Conservation (phyloP, 495 filamentous ascomycete genomes). For the Aspergillus panamensis region DNA sequence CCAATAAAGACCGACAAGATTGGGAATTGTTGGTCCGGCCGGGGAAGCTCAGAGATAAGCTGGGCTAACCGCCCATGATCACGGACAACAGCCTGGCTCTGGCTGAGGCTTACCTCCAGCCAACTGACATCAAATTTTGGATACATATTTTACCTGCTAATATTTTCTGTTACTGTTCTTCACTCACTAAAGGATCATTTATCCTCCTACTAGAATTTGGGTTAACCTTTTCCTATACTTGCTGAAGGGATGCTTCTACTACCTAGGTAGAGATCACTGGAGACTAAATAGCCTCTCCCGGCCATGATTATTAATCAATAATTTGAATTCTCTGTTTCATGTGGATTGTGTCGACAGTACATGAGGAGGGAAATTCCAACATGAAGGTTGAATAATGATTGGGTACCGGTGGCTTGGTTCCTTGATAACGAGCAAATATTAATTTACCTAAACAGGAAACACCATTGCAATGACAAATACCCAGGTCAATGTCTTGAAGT, state of each 20-base stretch:
- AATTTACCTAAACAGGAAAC: too few relatives aligned
- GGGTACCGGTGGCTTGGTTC: background rate
- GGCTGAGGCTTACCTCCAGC: conserved; percentile 20
- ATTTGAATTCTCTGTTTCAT: background rate
- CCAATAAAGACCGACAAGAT: conserved; percentile 24
- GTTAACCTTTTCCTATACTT: background rate
- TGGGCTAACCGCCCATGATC: conserved; percentile 17
- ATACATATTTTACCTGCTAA: background rate
- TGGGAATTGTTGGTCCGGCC: conserved; percentile 18
- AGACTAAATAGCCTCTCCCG: too few relatives aligned
- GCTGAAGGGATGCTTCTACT: too few relatives aligned
- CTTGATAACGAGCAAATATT: too few relatives aligned
- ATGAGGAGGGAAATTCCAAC: too few relatives aligned
- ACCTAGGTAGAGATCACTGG: too few relatives aligned
- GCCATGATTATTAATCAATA: too few relatives aligned
- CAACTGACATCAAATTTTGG: conserved; percentile 7
- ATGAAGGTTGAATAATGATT: background rate
- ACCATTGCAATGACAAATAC: too few relatives aligned
- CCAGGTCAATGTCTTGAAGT: too few relatives aligned
- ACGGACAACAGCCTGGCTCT: conserved; percentile 15
- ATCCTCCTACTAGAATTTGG: background rate
- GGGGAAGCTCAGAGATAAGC: conserved; percentile 15
- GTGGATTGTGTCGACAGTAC: too few relatives aligned
- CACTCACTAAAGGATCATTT: background rate
- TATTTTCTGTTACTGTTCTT: background rate